Base-by-base conservation (phyloP, 345 rosid genomes). In the Erysimum cheiranthoides region DNA sequence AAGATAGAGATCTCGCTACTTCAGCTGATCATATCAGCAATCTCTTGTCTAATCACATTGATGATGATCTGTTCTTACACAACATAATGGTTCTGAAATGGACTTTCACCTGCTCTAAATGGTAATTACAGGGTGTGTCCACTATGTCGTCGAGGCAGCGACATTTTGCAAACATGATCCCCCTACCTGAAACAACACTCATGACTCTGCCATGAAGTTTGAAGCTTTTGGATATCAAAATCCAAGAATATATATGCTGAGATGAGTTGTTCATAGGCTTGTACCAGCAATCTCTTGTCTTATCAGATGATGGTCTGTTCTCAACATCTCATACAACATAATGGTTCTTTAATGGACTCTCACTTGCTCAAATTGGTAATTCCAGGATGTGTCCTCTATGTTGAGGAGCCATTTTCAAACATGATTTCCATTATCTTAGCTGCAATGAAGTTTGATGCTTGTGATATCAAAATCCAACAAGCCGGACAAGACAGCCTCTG, bases 331-430 rank as follows among this genome's bases (percentile, higher is more conserved):
- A 43, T 43, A 31, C 32, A 13, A 18, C 34, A 42, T 32, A 32
- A 58, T 45, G 56, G 65, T 71, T 47, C 6, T 49, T 38, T 46
- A 49, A 60, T n/a, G 38, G 45, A 2, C 40, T 40, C 66, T 13
- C 35, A 25, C 58, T 21, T 21, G 39, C 59, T 47, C 36, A 14
- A 14, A 46, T 9, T 16, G 36, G 18, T 28, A 39, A 71, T 7
- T 57, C 68, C 85, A 93, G 86, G 86, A 90, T 90, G 42, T 88
- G 89, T 66, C 95, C 91, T 14, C 94, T 86, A 59, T 87, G 96
- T 75, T 89, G 91, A 0, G 93, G 86, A 10, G 88, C 87, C 79
- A 83, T 85, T 43, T 85, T 91, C 80, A 83, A 77, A 66, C 69
- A 86, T 3, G 84, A 77, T 14, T 59, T 70, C 57, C 70, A 18